Percentiles rank a stretch among this genome's conserved stretches.
phyloP scores from a whole-genome alignment of 306 rosid species.

The Cyamopsis tetragonoloba region DNA sequence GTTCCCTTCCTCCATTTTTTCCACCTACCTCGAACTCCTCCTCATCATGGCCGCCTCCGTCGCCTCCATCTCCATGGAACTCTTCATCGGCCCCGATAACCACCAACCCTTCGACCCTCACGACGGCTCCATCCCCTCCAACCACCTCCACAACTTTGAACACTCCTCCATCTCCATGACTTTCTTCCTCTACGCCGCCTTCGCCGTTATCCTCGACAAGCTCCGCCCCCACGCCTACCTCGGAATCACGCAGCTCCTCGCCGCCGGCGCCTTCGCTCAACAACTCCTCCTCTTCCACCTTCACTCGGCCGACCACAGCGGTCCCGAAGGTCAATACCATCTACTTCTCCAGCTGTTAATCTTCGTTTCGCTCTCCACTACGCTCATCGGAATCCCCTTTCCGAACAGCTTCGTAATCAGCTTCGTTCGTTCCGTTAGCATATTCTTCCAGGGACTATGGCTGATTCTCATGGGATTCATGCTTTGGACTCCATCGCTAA shows the following conservation, averaged over 20 bases:
- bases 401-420: constrained; percentile 51
- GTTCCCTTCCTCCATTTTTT: constrained; percentile 53
- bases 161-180: constrained; percentile 66
- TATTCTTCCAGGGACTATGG: constrained; percentile 74
- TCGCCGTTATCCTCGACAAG: constrained; percentile 50
- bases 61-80: constrained; percentile 72
- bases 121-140: constrained; percentile 72
- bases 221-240: background rate
- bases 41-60: constrained; percentile 44
- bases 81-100: constrained; percentile 55
- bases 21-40: constrained; percentile 54
- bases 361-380: constrained; percentile 35
- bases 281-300: constrained; percentile 70
- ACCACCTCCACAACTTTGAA: constrained; percentile 86
- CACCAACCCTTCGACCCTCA: constrained; percentile 76
- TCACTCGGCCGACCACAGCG: constrained; percentile 75
- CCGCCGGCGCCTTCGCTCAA: constrained; percentile 56
- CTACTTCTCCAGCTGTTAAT: constrained; percentile 48
- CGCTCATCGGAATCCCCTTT: constrained; percentile 52
- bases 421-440: constrained; percentile 58
- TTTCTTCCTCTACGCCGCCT: constrained; percentile 51
- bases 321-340: constrained; percentile 88
- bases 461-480: constrained; percentile 56
- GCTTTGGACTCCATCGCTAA: constrained; percentile 66
- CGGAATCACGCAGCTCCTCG: constrained; percentile 54